Evolutionary conservation across 306 rosid species (phyloP).

Genomic region (Potentilla sterilis): DNA sequence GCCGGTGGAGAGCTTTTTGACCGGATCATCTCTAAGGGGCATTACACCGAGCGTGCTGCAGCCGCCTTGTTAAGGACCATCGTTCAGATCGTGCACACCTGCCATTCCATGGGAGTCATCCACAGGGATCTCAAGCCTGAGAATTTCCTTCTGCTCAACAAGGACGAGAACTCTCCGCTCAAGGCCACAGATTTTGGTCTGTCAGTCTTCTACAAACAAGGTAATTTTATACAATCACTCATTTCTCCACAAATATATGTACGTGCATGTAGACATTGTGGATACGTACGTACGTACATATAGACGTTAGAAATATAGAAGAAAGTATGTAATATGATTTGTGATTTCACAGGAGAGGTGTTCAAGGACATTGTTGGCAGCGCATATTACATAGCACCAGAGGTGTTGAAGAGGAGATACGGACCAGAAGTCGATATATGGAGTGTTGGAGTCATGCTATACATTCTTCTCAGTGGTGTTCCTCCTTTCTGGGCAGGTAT

Average conservation of each 20-base stretch:
- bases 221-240: slow-evolving; percentile 25
- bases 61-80: slow-evolving; percentile 79
- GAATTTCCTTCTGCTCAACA: slow-evolving; percentile 81
- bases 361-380: slow-evolving; percentile 91
- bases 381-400: slow-evolving; percentile 96
- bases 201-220: slow-evolving; percentile 93
- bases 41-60: slow-evolving; percentile 91
- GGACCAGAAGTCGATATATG: slow-evolving; percentile 97
- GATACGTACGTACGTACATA: background rate
- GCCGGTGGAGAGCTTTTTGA: slow-evolving; percentile 96
- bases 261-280: background rate
- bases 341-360: slow-evolving; percentile 53
- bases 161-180: slow-evolving; percentile 82
- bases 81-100: slow-evolving; percentile 85
- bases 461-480: slow-evolving; percentile 82
- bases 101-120: slow-evolving; percentile 95
- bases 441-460: slow-evolving; percentile 96
- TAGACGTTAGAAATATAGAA: background rate
- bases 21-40: slow-evolving; percentile 88
- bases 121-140: slow-evolving; percentile 99
- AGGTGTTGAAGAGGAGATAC: slow-evolving; percentile 82
- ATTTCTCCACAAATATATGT: too few relatives aligned
- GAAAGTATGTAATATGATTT: background rate
- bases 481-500: slow-evolving; percentile 99
- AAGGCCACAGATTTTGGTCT: slow-evolving; percentile 96